A percentile compares a stretch with the other conserved stretches of the same genome.
Conservation (phyloP, 140 eudicot genomes). For the Erigeron philadelphicus region DNA sequence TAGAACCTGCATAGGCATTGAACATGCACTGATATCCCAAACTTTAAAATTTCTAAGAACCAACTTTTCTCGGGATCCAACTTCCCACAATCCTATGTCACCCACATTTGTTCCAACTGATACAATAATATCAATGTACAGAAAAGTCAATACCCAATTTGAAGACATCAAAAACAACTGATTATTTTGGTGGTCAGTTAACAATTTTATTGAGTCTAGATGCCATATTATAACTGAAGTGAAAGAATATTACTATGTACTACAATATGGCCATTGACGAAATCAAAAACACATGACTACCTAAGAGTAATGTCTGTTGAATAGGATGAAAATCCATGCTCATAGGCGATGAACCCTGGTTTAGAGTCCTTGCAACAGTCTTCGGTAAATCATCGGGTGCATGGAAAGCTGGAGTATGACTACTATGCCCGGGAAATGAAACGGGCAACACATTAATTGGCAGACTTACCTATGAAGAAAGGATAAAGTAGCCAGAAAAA, state of each 20-base stretch:
- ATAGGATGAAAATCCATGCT: conserved; percentile 69
- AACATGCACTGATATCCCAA: conserved; percentile 75
- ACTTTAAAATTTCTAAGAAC: conserved; percentile 79
- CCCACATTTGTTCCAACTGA: conserved; percentile 94
- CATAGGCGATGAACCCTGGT: conserved; percentile 54
- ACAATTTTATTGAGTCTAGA: not conserved
- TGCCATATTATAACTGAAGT: not conserved
- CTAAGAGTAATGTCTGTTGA: conserved; percentile 55
- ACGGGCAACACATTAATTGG: conserved; percentile 76
- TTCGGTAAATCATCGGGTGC: conserved; percentile 56
- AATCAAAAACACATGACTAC: conserved; percentile 23
- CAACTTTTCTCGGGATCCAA: conserved; percentile 79
- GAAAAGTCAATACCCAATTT: conserved; percentile 15
- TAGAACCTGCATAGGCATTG: conserved; percentile 77
- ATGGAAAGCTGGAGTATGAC: conserved; percentile 54
- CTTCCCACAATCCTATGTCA: conserved; percentile 88
- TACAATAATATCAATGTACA: conserved; percentile 21
- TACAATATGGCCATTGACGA: not conserved
- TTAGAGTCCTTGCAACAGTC: conserved; percentile 44
- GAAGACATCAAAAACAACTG: not conserved
- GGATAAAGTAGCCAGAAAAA: not conserved
- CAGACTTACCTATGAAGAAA: conserved; percentile 53
- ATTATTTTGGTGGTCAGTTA: not conserved
- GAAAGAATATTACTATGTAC: not conserved
- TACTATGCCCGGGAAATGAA: conserved; percentile 59